phyloP scores from a whole-genome alignment of 768 basidiomycete species.

The Epithele typhae region DNA sequence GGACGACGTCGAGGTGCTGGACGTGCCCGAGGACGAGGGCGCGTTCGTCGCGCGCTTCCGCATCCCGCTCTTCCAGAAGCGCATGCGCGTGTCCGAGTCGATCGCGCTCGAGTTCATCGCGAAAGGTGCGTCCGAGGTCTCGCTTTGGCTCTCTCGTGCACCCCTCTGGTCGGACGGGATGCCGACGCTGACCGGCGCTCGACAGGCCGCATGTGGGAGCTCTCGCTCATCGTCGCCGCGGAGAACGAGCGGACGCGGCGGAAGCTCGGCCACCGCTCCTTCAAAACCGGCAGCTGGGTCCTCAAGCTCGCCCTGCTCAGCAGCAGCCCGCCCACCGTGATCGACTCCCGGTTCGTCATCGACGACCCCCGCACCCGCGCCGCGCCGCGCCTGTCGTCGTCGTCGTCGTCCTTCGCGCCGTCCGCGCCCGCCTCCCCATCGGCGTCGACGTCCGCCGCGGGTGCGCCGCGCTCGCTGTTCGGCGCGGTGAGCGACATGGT shows the following conservation, averaged over 20 bases:
- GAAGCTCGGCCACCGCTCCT: not conserved
- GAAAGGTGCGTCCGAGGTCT: slow-evolving; percentile 26
- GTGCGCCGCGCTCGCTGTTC: not conserved
- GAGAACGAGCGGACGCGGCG: not conserved
- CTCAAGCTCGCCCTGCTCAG: slow-evolving; percentile 48
- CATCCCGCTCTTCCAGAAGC: slow-evolving; percentile 59
- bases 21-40: slow-evolving; percentile 44
- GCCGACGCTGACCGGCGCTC: too few relatives aligned
- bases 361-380: slow-evolving; percentile 23
- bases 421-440: not conserved
- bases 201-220: slow-evolving; percentile 53
- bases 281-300: slow-evolving; percentile 29
- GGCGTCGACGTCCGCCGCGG: not conserved
- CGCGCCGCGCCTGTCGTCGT: not conserved
- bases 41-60: slow-evolving; percentile 51
- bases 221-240: slow-evolving; percentile 35
- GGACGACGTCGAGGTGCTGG: slow-evolving; percentile 54
- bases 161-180: not conserved
- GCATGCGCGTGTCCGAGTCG: slow-evolving; percentile 58
- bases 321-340: slow-evolving; percentile 51
- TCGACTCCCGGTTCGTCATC: slow-evolving; percentile 49
- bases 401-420: too few relatives aligned
- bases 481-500: not conserved
- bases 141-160: not conserved
- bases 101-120: slow-evolving; percentile 53